Conservation (phyloP, 768 basidiomycete species). For the Serendipita sp. region DNA sequence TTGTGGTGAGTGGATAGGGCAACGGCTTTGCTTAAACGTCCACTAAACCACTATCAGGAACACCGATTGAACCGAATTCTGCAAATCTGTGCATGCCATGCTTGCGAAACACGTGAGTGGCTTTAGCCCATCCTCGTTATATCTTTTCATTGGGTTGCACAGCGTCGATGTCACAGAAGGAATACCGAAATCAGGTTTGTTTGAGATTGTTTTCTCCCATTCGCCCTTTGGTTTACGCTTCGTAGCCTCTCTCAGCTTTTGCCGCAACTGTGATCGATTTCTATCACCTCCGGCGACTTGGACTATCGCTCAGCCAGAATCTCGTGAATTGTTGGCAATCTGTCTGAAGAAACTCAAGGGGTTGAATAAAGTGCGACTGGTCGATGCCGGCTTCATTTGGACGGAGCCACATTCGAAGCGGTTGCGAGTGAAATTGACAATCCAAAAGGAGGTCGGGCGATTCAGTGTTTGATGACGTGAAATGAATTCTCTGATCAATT, state of each 20-base stretch:
- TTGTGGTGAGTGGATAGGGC: slow-evolving; percentile 40
- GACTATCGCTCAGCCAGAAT: slow-evolving; percentile 77
- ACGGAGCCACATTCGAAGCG: slow-evolving; percentile 97
- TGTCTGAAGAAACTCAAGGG: slow-evolving; percentile 93
- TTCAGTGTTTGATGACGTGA: neutral
- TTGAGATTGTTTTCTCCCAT: slow-evolving; percentile 13
- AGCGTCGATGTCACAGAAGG: slow-evolving; percentile 97
- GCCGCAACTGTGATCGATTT: slow-evolving; percentile 93
- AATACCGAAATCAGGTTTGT: slow-evolving; percentile 78
- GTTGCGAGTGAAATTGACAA: slow-evolving; percentile 80
- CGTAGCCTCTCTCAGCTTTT: slow-evolving; percentile 76
- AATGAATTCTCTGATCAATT: neutral
- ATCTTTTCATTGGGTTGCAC: no score
- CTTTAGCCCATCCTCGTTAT: no score
- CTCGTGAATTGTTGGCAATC: slow-evolving; percentile 81
- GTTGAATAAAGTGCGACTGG: slow-evolving; percentile 81
- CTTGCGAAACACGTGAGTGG: slow-evolving; percentile 64
- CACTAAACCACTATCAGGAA: slow-evolving; percentile 31
- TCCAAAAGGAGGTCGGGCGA: slow-evolving; percentile 83
- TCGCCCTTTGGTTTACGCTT: neutral
- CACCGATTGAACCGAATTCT: slow-evolving; percentile 78
- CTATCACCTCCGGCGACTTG: slow-evolving; percentile 79
- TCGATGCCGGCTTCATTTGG: slow-evolving; percentile 99
- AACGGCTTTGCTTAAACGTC: neutral
- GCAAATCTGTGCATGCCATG: slow-evolving; percentile 86